Percentiles rank a stretch among this genome's conserved stretches.
phyloP scores from a whole-genome alignment of 2,329 filamentous ascomycete genomes.

The Cytospora leucostoma region DNA sequence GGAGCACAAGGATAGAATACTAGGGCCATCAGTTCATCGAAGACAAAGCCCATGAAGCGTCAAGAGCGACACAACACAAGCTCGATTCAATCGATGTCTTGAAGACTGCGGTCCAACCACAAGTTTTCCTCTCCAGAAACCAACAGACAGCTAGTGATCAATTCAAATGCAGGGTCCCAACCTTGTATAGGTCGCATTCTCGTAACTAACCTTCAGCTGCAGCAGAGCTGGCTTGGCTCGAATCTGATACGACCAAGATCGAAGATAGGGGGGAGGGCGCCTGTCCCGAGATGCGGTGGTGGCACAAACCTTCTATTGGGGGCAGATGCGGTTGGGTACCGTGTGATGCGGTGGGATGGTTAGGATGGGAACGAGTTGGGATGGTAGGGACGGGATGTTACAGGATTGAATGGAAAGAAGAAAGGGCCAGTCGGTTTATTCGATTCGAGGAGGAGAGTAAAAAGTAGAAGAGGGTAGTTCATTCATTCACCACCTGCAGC shows the following conservation, averaged over 20 bases:
- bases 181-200: no score
- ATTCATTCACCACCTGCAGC: neutral
- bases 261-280: neutral
- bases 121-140: neutral
- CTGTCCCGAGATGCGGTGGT: neutral
- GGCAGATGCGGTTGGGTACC: neutral
- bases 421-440: neutral
- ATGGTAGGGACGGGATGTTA: neutral
- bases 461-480: neutral
- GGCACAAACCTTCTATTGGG: neutral
- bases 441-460: neutral
- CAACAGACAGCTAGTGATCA: neutral
- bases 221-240: neutral
- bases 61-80: neutral
- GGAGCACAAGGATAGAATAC: neutral
- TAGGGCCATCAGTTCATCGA: neutral
- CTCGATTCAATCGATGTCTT: neutral
- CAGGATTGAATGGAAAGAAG: neutral
- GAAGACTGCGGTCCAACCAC: conserved; percentile 19
- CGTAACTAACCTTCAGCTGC: conserved; percentile 12
- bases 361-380: neutral
- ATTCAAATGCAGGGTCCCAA: conserved; percentile 3
- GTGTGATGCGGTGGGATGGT: neutral
- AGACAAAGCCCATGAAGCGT: neutral
- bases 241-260: neutral